A percentile compares a stretch with the other conserved stretches of the same genome.
phyloP scores from a whole-genome alignment of 768 basidiomycete genomes.

The Trametes maxima region DNA sequence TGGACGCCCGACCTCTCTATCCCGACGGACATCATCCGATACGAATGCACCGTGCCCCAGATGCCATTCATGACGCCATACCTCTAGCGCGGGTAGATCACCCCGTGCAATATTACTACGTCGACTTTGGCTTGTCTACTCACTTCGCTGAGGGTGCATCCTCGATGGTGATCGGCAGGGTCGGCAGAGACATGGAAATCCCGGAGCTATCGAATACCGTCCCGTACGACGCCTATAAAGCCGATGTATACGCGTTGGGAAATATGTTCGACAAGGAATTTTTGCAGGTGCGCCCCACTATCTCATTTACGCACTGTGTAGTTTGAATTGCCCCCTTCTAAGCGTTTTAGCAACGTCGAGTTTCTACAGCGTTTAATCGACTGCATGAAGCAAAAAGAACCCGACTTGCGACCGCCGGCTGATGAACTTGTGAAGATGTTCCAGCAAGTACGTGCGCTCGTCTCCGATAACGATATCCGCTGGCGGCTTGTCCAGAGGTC shows the following conservation, averaged over 20 bases:
- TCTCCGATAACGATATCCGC: background rate
- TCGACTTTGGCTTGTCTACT: slow-evolving; percentile 27
- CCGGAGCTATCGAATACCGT: slow-evolving; percentile 28
- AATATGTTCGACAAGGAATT: background rate
- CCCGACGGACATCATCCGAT: slow-evolving; percentile 29
- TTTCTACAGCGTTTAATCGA: slow-evolving; percentile 18
- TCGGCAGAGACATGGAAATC: slow-evolving; percentile 20
- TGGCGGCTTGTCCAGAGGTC: slow-evolving; percentile 18
- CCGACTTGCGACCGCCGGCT: slow-evolving; percentile 10
- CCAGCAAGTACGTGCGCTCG: background rate
- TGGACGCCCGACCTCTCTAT: slow-evolving; percentile 24
- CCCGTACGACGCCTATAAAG: slow-evolving; percentile 35
- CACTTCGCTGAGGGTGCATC: slow-evolving; percentile 7
- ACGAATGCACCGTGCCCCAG: slow-evolving; percentile 33
- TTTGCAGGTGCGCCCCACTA: too few species aligned
- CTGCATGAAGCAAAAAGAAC: slow-evolving; percentile 15
- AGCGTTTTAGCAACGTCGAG: background rate
- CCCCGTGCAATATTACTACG: slow-evolving; percentile 36
- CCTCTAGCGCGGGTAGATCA: slow-evolving; percentile 37
- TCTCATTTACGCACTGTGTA: too few species aligned
- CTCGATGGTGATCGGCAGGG: slow-evolving; percentile 15
- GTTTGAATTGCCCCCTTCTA: too few species aligned
- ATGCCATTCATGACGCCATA: slow-evolving; percentile 33
- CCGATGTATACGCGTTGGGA: slow-evolving; percentile 34
- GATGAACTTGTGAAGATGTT: slow-evolving; percentile 5